Evolutionary conservation across 2,329 filamentous ascomycete species (phyloP).

Genomic region (Ascochyta clinopodiicola): DNA sequence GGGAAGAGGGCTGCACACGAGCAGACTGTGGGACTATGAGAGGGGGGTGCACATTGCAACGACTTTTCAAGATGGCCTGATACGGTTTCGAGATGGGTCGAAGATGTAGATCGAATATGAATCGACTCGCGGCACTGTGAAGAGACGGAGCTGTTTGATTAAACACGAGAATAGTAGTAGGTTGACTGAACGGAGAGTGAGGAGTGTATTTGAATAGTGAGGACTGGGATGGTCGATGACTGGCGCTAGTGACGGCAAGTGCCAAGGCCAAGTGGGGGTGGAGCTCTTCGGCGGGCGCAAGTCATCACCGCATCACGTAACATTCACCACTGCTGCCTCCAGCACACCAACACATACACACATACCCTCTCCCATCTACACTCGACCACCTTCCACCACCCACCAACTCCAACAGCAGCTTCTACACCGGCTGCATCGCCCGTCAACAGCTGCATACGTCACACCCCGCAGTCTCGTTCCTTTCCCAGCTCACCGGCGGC

Average conservation of each 20-base stretch:
- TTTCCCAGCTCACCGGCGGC: slow-evolving; percentile 16
- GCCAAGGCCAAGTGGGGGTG: slow-evolving; percentile 18
- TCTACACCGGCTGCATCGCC: slow-evolving; percentile 1
- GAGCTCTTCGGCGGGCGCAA: slow-evolving; percentile 28
- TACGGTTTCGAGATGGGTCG: slow-evolving; percentile 25
- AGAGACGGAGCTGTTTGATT: too few relatives aligned
- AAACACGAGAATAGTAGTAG: too few relatives aligned
- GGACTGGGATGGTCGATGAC: neutral
- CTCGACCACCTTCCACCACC: slow-evolving; percentile 7
- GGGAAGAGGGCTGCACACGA: slow-evolving; percentile 36
- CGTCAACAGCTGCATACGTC: slow-evolving; percentile 6
- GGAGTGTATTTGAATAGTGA: too few relatives aligned
- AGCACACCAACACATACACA: neutral
- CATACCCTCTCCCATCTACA: neutral
- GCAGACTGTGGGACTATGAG: slow-evolving; percentile 41
- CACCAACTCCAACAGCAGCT: neutral
- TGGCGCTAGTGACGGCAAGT: neutral
- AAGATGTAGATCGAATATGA: neutral
- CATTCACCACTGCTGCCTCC: slow-evolving; percentile 21
- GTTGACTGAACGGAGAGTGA: too few relatives aligned
- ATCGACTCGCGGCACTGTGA: neutral
- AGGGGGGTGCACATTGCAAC: slow-evolving; percentile 41
- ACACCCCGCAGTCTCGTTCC: slow-evolving; percentile 22
- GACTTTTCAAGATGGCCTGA: slow-evolving; percentile 43
- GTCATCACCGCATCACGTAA: slow-evolving; percentile 11